Evolutionary conservation across 176 grass and related monocot genomes (phyloP).

Genomic region (Saccharum spontaneum): DNA sequence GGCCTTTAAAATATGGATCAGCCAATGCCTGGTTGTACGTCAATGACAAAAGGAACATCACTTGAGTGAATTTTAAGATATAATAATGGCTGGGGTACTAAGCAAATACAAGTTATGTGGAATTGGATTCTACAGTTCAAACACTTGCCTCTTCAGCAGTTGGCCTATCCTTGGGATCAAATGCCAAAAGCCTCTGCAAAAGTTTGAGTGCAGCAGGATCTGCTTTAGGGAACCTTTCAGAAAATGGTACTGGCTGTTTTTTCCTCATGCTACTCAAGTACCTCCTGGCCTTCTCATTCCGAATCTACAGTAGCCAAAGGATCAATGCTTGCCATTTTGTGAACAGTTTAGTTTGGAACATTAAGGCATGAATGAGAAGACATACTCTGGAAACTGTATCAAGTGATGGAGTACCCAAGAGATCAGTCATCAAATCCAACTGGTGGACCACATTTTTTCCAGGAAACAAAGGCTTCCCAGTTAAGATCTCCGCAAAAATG

Average conservation of each 20-base stretch:
- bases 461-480: conserved; percentile 97
- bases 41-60: conserved; percentile 3
- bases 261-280: conserved; percentile 88
- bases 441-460: conserved; percentile 99
- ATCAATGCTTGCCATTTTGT: conserved; percentile 25
- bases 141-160: conserved; percentile 76
- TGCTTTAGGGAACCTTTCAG: conserved; percentile 86
- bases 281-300: conserved; percentile 95
- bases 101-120: neutral
- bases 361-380: conserved; percentile 18
- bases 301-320: conserved; percentile 58
- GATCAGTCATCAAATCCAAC: conserved; percentile 99
- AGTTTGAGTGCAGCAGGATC: conserved; percentile 88
- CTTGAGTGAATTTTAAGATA: conserved; percentile 18
- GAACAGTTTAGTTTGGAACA: conserved; percentile 26
- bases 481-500: conserved; percentile 96
- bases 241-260: conserved; percentile 75
- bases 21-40: conserved; percentile 69
- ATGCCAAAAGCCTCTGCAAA: conserved; percentile 84
- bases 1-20: conserved; percentile 97
- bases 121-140: conserved; percentile 19
- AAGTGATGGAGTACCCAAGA: conserved; percentile 78
- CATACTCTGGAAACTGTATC: conserved; percentile 88
- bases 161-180: conserved; percentile 93
- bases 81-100: neutral